A percentile compares a stretch with the other conserved stretches of the same genome.
Evolutionary conservation across 768 basidiomycete species (phyloP).

Genomic region (Steccherinum ochraceum): DNA sequence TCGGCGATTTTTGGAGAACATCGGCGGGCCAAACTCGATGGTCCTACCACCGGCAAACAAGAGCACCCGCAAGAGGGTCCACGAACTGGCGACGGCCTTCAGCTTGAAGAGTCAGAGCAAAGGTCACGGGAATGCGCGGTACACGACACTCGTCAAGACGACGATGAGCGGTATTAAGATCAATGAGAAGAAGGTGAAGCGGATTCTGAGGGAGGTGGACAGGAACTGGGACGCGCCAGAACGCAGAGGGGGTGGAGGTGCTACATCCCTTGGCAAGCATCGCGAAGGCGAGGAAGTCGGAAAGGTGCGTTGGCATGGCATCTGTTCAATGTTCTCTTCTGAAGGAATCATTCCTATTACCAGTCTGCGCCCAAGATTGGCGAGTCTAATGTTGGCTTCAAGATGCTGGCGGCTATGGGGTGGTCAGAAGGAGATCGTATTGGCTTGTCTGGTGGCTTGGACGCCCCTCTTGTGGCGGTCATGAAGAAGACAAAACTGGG

Average conservation of each 20-base stretch:
- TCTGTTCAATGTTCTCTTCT: neutral
- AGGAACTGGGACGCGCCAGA: constrained; percentile 13
- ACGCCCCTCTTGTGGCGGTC: constrained; percentile 72
- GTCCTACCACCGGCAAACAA: constrained; percentile 76
- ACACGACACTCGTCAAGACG: constrained; percentile 74
- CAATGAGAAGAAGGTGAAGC: constrained; percentile 55
- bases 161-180: constrained; percentile 45
- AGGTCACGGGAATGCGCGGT: constrained; percentile 61
- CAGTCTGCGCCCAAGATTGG: constrained; percentile 80
- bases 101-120: constrained; percentile 72
- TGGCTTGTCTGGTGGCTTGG: constrained; percentile 59
- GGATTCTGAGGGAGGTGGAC: constrained; percentile 30
- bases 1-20: constrained; percentile 56
- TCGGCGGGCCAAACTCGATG: constrained; percentile 47
- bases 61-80: constrained; percentile 62
- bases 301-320: constrained; percentile 38
- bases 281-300: constrained; percentile 87
- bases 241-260: constrained; percentile 23
- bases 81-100: constrained; percentile 77
- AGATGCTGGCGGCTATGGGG: constrained; percentile 84
- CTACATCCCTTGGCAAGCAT: constrained; percentile 38
- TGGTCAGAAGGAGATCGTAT: constrained; percentile 82
- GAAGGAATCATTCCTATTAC: constrained; percentile 3
- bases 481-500: constrained; percentile 86
- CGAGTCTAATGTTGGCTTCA: constrained; percentile 78